Percentiles rank a stretch among this genome's conserved stretches.
Evolutionary conservation across 768 basidiomycete genomes (phyloP).

Genomic region (Lactarius deliciosus): DNA sequence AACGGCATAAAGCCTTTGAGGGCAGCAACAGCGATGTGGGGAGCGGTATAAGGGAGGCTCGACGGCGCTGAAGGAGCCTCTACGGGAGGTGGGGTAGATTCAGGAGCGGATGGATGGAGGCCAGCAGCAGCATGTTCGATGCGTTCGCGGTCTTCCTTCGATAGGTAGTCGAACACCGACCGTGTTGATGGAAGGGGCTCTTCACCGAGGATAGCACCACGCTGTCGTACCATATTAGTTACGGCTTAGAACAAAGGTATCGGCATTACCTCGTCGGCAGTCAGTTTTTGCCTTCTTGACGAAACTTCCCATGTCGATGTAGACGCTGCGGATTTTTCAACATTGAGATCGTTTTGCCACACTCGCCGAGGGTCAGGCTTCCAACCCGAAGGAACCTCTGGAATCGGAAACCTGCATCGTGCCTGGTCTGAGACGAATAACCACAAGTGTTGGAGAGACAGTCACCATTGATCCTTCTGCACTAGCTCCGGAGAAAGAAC

Average conservation of each 20-base stretch:
- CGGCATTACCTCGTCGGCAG: constrained; percentile 21
- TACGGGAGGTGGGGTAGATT: constrained; percentile 33
- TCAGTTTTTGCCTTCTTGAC: constrained; percentile 38
- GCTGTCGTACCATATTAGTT: constrained; percentile 44
- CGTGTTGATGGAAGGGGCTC: constrained; percentile 65
- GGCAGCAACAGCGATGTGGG: constrained; percentile 83
- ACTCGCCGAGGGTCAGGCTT: constrained; percentile 77
- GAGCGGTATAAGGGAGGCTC: constrained; percentile 50
- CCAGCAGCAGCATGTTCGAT: constrained; percentile 56
- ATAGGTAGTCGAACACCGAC: constrained; percentile 94
- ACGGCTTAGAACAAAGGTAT: too few species aligned
- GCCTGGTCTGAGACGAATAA: constrained; percentile 29
- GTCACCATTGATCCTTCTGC: constrained; percentile 66
- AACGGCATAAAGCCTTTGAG: constrained; percentile 91
- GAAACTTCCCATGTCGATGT: constrained; percentile 55
- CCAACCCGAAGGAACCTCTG: constrained; percentile 84
- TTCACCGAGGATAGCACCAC: constrained; percentile 84
- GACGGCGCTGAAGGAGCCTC: constrained; percentile 33
- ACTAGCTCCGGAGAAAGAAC: constrained; percentile 64
- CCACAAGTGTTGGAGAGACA: constrained; percentile 31
- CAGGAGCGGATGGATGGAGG: constrained; percentile 33
- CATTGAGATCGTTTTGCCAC: constrained; percentile 52
- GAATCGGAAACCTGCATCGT: constrained; percentile 70
- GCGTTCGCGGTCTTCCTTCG: constrained; percentile 87
- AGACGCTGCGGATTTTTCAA: constrained; percentile 39